Evolutionary conservation across 2,329 filamentous ascomycete species (phyloP).

Genomic region (Neofusicoccum umdonicola): DNA sequence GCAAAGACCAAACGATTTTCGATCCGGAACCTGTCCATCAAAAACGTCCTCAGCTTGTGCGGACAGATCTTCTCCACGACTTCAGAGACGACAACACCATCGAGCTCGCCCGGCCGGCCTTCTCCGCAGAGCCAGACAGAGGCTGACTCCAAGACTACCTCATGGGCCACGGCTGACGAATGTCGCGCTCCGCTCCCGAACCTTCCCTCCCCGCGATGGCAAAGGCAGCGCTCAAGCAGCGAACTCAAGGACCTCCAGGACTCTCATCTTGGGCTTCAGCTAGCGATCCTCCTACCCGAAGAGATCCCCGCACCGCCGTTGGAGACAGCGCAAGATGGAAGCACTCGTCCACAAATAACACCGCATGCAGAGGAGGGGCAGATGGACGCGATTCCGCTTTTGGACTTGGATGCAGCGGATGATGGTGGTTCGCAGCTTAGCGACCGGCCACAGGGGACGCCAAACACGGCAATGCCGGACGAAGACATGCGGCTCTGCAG

Average conservation of each 20-base stretch:
- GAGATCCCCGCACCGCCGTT: too few relatives aligned
- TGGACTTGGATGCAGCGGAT: neutral
- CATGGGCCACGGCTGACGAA: too few relatives aligned
- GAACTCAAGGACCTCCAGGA: neutral
- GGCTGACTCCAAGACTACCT: too few relatives aligned
- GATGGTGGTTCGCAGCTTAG: neutral
- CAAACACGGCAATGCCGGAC: neutral
- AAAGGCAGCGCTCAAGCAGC: neutral
- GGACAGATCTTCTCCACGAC: neutral
- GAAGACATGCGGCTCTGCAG: neutral
- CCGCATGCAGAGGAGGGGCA: neutral
- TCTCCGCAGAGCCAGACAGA: too few relatives aligned
- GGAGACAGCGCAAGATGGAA: neutral
- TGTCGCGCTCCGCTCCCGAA: neutral
- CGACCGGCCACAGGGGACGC: neutral
- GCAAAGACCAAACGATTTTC: neutral
- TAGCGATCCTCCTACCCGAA: slow-evolving; percentile 2
- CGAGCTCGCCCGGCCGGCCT: too few relatives aligned
- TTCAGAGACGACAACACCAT: too few relatives aligned
- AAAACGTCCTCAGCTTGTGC: neutral
- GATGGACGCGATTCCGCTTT: neutral
- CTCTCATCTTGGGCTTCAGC: slow-evolving; percentile 5
- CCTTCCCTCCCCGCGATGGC: neutral
- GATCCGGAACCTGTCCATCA: neutral
- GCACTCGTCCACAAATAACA: neutral